Evolutionary conservation across 2,329 filamentous ascomycete genomes (phyloP).

Genomic region (Lachnellula suecica): DNA sequence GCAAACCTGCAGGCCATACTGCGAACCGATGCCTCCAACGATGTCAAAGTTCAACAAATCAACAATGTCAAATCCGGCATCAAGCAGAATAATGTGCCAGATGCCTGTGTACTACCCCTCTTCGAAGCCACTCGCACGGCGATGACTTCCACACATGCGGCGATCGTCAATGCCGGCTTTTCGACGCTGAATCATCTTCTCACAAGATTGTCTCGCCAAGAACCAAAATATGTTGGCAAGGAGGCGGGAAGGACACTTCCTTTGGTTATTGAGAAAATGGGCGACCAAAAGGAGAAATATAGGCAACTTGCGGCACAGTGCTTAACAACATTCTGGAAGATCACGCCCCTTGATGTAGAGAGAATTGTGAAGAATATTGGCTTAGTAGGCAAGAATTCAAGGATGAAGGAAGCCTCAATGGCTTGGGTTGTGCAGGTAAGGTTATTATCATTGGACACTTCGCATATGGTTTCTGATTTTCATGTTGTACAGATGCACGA

Average conservation of each 20-base stretch:
- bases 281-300: slow-evolving; percentile 85
- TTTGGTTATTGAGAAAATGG: slow-evolving; percentile 78
- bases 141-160: slow-evolving; percentile 73
- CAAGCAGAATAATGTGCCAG: slow-evolving; percentile 89
- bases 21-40: slow-evolving; percentile 63
- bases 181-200: slow-evolving; percentile 85
- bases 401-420: slow-evolving; percentile 83
- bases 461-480: background rate
- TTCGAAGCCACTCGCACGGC: slow-evolving; percentile 81
- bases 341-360: slow-evolving; percentile 73
- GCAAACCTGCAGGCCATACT: slow-evolving; percentile 51
- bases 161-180: slow-evolving; percentile 79
- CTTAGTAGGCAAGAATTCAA: slow-evolving; percentile 76
- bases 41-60: slow-evolving; percentile 69
- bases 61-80: slow-evolving; percentile 81
- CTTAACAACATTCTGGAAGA: slow-evolving; percentile 73
- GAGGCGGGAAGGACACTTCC: slow-evolving; percentile 72
- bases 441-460: background rate
- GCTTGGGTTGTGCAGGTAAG: slow-evolving; percentile 77
- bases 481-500: slow-evolving; percentile 66
- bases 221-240: slow-evolving; percentile 69
- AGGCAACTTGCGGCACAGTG: slow-evolving; percentile 72
- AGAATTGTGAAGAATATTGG: slow-evolving; percentile 74
- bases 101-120: slow-evolving; percentile 66
- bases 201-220: slow-evolving; percentile 82